Evolutionary conservation across 306 rosid species (phyloP).

Genomic region (Datisca glomerata): DNA sequence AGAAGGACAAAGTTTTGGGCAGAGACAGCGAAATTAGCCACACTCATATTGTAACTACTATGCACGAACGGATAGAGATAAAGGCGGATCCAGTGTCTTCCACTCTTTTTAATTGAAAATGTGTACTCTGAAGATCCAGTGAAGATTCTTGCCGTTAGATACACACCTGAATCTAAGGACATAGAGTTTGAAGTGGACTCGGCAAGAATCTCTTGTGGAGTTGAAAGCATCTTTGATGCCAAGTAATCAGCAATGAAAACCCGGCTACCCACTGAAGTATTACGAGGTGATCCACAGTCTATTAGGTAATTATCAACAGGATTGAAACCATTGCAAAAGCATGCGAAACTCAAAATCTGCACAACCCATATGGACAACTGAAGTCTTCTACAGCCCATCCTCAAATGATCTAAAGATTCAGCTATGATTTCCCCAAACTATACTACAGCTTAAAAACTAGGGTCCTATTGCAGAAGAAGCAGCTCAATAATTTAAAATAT

Average conservation of each 20-base stretch:
- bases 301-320: conserved; percentile 61
- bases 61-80: conserved; percentile 55
- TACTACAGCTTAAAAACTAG: conserved; percentile 1
- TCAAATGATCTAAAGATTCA: conserved; percentile 10
- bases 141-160: conserved; percentile 65
- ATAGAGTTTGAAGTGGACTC: conserved; percentile 23
- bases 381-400: conserved; percentile 31
- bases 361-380: conserved; percentile 29
- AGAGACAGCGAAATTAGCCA: conserved; percentile 47
- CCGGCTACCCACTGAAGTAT: conserved; percentile 37
- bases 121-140: conserved; percentile 49
- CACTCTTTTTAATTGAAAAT: conserved; percentile 36
- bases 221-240: conserved; percentile 41
- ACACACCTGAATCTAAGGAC: conserved; percentile 33
- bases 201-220: conserved; percentile 48
- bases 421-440: neutral
- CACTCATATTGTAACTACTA: conserved; percentile 28
- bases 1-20: conserved; percentile 39
- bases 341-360: conserved; percentile 28
- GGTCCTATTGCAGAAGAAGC: conserved; percentile 6
- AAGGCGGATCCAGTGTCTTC: conserved; percentile 91
- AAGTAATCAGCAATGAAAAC: conserved; percentile 51
- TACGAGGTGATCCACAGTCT: conserved; percentile 57
- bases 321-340: conserved; percentile 34
- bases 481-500: conserved; percentile 2